Evolutionary conservation across 441 rosid genomes (phyloP).

Genomic region (Rhodomyrtus psidioides): DNA sequence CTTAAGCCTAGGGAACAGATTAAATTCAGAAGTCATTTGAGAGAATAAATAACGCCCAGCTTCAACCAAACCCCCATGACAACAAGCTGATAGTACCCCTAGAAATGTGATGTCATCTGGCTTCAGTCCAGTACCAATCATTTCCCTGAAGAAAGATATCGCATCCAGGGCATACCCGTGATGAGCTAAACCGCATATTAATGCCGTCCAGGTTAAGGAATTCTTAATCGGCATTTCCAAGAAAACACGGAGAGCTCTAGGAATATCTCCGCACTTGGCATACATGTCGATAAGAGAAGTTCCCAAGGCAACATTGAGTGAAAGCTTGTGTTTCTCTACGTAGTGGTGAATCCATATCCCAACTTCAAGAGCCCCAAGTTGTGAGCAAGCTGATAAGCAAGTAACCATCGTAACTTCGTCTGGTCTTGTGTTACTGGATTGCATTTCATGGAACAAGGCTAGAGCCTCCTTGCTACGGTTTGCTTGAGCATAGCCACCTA

Average conservation of each 20-base stretch:
- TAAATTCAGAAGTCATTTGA: slow-evolving; percentile 53
- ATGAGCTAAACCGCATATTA: slow-evolving; percentile 71
- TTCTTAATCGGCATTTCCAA: slow-evolving; percentile 51
- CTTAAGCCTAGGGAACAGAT: slow-evolving; percentile 45
- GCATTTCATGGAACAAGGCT: slow-evolving; percentile 71
- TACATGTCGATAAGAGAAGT: slow-evolving; percentile 87
- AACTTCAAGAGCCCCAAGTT: slow-evolving; percentile 71
- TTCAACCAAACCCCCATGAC: slow-evolving; percentile 79
- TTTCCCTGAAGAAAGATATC: slow-evolving; percentile 52
- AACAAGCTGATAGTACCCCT: slow-evolving; percentile 71
- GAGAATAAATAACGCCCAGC: slow-evolving; percentile 56
- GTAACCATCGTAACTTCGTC: slow-evolving; percentile 74
- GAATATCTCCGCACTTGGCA: slow-evolving; percentile 76
- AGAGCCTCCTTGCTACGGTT: slow-evolving; percentile 59
- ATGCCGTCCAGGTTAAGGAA: slow-evolving; percentile 67
- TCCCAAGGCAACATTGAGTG: slow-evolving; percentile 56
- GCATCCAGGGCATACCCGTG: slow-evolving; percentile 62
- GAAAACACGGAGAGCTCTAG: slow-evolving; percentile 60
- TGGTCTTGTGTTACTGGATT: slow-evolving; percentile 40
- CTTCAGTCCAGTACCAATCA: slow-evolving; percentile 52
- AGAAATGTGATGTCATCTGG: slow-evolving; percentile 86
- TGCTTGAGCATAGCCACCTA: slow-evolving; percentile 65
- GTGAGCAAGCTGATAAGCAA: slow-evolving; percentile 84
- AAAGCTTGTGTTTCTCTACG: slow-evolving; percentile 41
- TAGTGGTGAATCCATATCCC: slow-evolving; percentile 84